phyloP scores from a whole-genome alignment of 257 asterid genomes.

The Solanum corneliomulleri region DNA sequence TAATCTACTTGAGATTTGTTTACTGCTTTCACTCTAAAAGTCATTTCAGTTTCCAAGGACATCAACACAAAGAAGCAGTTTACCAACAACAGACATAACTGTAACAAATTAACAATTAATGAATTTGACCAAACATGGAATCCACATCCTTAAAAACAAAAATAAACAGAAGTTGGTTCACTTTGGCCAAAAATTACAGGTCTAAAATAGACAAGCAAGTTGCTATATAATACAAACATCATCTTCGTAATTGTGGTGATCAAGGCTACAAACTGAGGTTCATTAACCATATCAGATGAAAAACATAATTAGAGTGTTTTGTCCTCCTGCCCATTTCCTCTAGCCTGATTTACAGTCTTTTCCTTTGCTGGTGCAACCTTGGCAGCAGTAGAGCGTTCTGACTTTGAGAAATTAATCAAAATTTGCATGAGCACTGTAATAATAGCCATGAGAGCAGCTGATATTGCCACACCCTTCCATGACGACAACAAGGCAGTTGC shows the following conservation, averaged over 20 bases:
- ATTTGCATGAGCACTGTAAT: constrained; percentile 79
- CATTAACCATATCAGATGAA: background rate
- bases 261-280: background rate
- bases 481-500: constrained; percentile 60
- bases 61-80: background rate
- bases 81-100: background rate
- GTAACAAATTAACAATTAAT: background rate
- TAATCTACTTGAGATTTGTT: background rate
- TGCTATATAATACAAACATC: background rate
- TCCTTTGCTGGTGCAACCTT: constrained; percentile 46
- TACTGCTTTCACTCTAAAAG: background rate
- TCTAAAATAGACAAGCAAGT: background rate
- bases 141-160: background rate
- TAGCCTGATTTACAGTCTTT: constrained; percentile 15
- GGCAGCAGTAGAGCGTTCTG: constrained; percentile 75
- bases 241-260: background rate
- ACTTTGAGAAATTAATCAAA: constrained; percentile 77
- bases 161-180: background rate
- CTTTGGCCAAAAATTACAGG: background rate
- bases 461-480: constrained; percentile 66
- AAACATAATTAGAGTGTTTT: constrained; percentile 16
- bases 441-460: constrained; percentile 37
- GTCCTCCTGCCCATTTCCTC: constrained; percentile 14
- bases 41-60: background rate
- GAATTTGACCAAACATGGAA: background rate